Base-by-base conservation (phyloP, 768 basidiomycete genomes). In the Mycena filopes region DNA sequence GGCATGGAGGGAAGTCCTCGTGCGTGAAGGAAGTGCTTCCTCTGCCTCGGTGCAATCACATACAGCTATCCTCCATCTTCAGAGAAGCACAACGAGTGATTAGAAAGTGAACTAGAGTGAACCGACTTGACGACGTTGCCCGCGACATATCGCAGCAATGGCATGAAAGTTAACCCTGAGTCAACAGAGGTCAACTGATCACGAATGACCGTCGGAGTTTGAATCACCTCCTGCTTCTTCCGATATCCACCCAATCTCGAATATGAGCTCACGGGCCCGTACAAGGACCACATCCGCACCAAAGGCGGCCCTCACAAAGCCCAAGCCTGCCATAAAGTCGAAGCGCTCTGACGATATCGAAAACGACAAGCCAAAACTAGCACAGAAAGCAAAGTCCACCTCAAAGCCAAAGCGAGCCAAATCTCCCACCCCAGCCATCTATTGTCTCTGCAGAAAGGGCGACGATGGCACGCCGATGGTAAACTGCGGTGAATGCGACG, bases 381-480 rank as follows among this genome's bases (percentile, higher is more conserved):
- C 53, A 0, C 42, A 45, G 9, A 71, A 69, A 49, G 48, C 59
- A 31, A 67, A 60, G n/a, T n/a, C n/a, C n/a, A n/a, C n/a, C n/a
- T n/a, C n/a, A n/a, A n/a, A n/a, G 31, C 48, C 54, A 9, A 71
- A 59, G 41, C 70, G 41, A 49, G 25, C 56, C 72, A 36, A 77
- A 76, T 51, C 55, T 1, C 20, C 55, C 26, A 54, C 55, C 8
- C 53, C 60, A 0, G 64, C 75, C 16, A 71, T 78, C 9, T 81
- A 85, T 69, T 95, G 93, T 78, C 77, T 84, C 0, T 95, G 94
- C 75, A 81, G 83, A 25, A 84, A 84, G 51, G 85, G 84, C 41
- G 90, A 94, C 74, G 90, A 93, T 78, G 93, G 91, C 33, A 84
- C 89, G 8, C 92, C 93, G 15, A 94, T 94, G 93, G 89, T 95